Base-by-base conservation (phyloP, 768 basidiomycete genomes). In the Leucosporidium yakuticum region DNA sequence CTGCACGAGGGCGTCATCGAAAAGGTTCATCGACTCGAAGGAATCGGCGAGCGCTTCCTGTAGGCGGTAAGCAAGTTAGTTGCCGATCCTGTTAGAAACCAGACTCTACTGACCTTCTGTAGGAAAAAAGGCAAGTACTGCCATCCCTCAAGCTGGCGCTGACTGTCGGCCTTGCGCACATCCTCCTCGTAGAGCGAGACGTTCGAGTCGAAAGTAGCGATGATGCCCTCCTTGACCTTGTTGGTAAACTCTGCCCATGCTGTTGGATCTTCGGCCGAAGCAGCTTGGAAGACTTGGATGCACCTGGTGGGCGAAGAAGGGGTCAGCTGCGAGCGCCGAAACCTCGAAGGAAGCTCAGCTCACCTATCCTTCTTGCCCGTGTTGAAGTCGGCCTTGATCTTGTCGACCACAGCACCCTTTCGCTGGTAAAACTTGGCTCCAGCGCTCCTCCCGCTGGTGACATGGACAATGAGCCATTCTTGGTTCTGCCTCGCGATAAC, bases 81-180 rank as follows among this genome's bases (percentile, higher is more conserved):
- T n/a, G 36, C 4, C 3, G 58, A 0, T 23, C n/a, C 11, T 6
- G 8, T 15, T 25, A 21, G 2, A 3, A 23, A 7, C 21, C 31
- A 11, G 6, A 23, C 2, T 2, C 14, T 20, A 25, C 66, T 19
- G 63, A 91, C 95, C 86, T 98, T 99, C 48, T 94, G 82, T 60
- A 93, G 86, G 79, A 97, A 97, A 81, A 94, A 98, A 0, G 89
- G 93, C 77, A 93, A 94, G 77, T 96, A 99, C 76, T 96, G 96
- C 96, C 96, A 99, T 14, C 96, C 95, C 1, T 92, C 91, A 85
- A 93, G 89, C 74, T 88, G 84, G 64, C 90, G 84, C 78, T 97
- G 91, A 58, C 85, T 83, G 76, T 99, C 95, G 0, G 90, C 91
- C 48, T 91, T 85, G 74, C 84, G 87, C 4, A 97, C 88, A 69